Evolutionary conservation across 495 filamentous ascomycete genomes (phyloP).

Genomic region (Symbiotaphrina buchneri): DNA sequence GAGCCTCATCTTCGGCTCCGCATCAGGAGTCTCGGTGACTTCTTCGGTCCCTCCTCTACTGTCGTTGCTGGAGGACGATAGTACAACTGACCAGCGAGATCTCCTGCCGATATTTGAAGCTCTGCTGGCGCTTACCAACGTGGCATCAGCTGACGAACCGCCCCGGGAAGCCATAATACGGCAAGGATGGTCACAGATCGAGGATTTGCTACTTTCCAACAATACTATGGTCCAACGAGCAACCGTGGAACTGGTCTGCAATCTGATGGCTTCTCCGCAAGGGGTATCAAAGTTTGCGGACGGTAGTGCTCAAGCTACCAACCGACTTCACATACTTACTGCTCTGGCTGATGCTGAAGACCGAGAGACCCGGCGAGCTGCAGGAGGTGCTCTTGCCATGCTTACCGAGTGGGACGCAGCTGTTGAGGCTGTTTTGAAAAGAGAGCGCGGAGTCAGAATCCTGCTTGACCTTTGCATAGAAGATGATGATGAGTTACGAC

Average conservation of each 20-base stretch:
- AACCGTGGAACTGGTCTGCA: conserved; percentile 75
- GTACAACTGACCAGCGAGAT: conserved; percentile 37
- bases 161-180: conserved; percentile 50
- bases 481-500: conserved; percentile 47
- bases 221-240: conserved; percentile 64
- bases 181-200: conserved; percentile 44
- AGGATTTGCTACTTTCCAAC: conserved; percentile 59
- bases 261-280: conserved; percentile 58
- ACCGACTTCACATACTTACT: conserved; percentile 60
- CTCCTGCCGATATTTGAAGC: conserved; percentile 82
- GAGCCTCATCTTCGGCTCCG: conserved; percentile 57
- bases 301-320: conserved; percentile 30
- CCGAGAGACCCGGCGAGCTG: conserved; percentile 51
- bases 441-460: conserved; percentile 43
- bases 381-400: conserved; percentile 72
- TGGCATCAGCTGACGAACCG: conserved; percentile 54
- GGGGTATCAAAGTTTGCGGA: conserved; percentile 58
- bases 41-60: conserved; percentile 61
- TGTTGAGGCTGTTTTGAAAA: conserved; percentile 41
- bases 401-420: conserved; percentile 55
- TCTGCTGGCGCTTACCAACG: conserved; percentile 78
- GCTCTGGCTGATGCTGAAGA: conserved; percentile 78
- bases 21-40: conserved; percentile 44
- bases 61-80: conserved; percentile 37
- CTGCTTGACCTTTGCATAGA: conserved; percentile 56